phyloP scores from a whole-genome alignment of 352 stramenopile species.

The Globisporangium heterothallicum region DNA sequence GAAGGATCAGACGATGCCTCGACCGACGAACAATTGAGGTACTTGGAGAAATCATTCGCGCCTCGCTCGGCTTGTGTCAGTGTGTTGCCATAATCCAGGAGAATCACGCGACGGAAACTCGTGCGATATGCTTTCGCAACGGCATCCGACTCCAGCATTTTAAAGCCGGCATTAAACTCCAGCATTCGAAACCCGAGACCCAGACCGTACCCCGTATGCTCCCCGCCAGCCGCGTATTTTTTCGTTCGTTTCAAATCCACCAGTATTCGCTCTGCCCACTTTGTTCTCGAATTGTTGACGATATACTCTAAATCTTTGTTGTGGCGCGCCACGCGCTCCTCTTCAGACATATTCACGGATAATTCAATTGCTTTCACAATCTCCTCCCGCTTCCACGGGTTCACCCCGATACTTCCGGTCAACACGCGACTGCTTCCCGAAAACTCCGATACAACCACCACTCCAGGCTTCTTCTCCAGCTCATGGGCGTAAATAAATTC shows the following conservation, averaged over 20 bases:
- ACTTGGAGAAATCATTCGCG: constrained; percentile 78
- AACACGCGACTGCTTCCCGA: constrained; percentile 95
- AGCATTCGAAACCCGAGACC: constrained; percentile 95
- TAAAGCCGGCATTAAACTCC: constrained; percentile 95
- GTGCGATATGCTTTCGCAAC: constrained; percentile 88
- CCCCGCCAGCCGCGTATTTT: constrained; percentile 82
- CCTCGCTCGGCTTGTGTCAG: constrained; percentile 88
- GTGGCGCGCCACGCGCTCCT: constrained; percentile 68
- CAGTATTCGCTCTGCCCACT: constrained; percentile 97
- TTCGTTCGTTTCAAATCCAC: constrained; percentile 95
- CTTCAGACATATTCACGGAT: constrained; percentile 64
- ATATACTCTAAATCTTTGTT: constrained; percentile 91
- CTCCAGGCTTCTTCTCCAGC: constrained; percentile 64
- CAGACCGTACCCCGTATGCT: constrained; percentile 92
- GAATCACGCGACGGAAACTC: constrained; percentile 88
- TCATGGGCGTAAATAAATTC: constrained; percentile 86
- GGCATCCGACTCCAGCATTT: constrained; percentile 88
- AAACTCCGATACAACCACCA: constrained; percentile 98
- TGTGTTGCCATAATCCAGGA: constrained; percentile 99
- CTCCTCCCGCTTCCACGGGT: constrained; percentile 96
- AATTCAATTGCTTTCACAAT: constrained; percentile 69
- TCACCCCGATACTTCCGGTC: constrained; percentile 94
- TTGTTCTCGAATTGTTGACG: constrained; percentile 91
- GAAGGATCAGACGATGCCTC: constrained; percentile 22
- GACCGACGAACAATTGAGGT: constrained; percentile 48